A percentile compares a stretch with the other conserved stretches of the same genome.
Conservation (phyloP, 2,329 filamentous ascomycete genomes). For the Clarireedia monteithiana region DNA sequence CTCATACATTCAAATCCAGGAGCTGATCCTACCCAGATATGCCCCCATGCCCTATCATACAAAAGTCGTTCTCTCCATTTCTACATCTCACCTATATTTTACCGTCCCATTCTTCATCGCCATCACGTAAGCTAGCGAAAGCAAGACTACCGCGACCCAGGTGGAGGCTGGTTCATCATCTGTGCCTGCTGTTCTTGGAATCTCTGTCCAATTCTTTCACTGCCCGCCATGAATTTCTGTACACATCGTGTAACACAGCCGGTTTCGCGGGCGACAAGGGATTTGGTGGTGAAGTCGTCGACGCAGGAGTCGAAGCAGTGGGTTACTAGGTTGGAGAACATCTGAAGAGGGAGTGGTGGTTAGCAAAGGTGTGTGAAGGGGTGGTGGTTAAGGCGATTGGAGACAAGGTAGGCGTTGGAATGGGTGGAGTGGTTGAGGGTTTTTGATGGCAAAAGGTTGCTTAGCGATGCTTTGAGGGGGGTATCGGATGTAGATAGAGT, state of each 20-base stretch:
- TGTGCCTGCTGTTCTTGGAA: conserved; percentile 67
- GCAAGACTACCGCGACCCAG: conserved; percentile 19
- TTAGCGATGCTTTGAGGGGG: too few species aligned
- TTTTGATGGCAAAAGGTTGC: too few species aligned
- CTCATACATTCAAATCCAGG: too few species aligned
- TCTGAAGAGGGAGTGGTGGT: conserved; percentile 30
- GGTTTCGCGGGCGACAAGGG: conserved; percentile 78
- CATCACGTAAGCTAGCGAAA: neutral
- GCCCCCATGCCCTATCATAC: neutral
- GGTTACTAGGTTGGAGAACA: conserved; percentile 64
- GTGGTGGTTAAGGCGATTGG: neutral
- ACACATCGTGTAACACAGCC: conserved; percentile 92
- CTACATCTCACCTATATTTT: neutral
- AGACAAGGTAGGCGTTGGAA: neutral
- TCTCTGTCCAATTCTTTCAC: conserved; percentile 81
- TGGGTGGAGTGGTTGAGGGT: neutral
- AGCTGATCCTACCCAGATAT: neutral
- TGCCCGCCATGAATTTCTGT: conserved; percentile 89
- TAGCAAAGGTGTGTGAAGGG: neutral
- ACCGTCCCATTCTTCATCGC: neutral
- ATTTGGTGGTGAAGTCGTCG: conserved; percentile 98
- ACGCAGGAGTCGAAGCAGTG: conserved; percentile 96
- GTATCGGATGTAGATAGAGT: too few species aligned
- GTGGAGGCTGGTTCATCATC: conserved; percentile 38
- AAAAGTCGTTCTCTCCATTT: neutral